Evolutionary conservation across 2,329 filamentous ascomycete species (phyloP), one percentile per base, ranked within the genome.

Genomic region (Stachybotrys chlorohalonatus): DNA sequence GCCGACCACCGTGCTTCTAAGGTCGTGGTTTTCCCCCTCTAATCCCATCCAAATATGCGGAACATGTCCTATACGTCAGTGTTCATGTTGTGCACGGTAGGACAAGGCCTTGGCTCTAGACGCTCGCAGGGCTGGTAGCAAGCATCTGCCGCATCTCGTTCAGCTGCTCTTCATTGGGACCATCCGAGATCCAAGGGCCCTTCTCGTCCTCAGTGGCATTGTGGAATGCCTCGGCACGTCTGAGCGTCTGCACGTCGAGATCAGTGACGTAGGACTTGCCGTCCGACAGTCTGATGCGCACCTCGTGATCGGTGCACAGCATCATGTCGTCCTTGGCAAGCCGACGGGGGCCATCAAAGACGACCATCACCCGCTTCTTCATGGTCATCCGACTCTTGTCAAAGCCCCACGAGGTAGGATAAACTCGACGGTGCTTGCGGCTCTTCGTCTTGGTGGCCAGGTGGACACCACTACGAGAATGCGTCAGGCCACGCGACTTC

Each of bases 271-370:
- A 97, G 1, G 83, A 80, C 64, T 87, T 84, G 65, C 83, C 83
- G 65, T 90, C 87, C 30, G 82, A 82, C 16, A 96, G 79, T 70
- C 85, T 85, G 70, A 96, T 79, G 66, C 93, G 90, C 45, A 97
- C 90, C 73, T 99, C 94, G 65, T 94, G 92, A 63, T 96, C 91
- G 15, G 89, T 91, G 62, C 92, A 90, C 52, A 99, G 85, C 91
- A 96, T 95, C 90, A 97, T 94, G 73, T 99, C 94, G 68, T 99
- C 94, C 76, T 97, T 97, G 82, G 89, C 94, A 52, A 99, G 80
- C 47, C 93, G 85, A 53, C 92, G 85, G 15, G 81, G 81, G 1
- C 94, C 94, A 66, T 97, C 91, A 65, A 95, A 99, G 17, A 95
- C 89, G 59, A 90, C 90, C 64, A 97, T 79, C 54, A 96, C 90